Evolutionary conservation across 768 basidiomycete genomes (phyloP).

Genomic region (Amyloporia xantha): DNA sequence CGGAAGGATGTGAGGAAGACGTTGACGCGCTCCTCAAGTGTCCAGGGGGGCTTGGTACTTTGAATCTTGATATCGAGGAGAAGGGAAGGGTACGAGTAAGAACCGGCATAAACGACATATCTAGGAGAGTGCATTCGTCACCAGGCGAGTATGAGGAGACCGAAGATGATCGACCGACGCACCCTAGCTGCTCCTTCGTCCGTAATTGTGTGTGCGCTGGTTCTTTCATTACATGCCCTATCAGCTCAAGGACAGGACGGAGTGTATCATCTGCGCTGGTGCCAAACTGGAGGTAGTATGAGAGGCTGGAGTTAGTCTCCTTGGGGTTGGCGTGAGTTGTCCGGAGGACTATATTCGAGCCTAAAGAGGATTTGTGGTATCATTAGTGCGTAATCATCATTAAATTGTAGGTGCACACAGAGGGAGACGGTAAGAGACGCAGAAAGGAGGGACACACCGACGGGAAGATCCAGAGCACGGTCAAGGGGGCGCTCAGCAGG

Average conservation of each 20-base stretch:
- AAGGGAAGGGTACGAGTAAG: too few relatives aligned
- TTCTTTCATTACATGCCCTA: slow-evolving; percentile 40
- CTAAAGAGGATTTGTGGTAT: slow-evolving; percentile 17
- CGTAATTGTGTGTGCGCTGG: slow-evolving; percentile 44
- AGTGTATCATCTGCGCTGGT: slow-evolving; percentile 29
- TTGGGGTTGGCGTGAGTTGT: slow-evolving; percentile 34
- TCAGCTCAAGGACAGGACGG: slow-evolving; percentile 31
- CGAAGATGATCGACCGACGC: too few relatives aligned
- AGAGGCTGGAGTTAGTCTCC: slow-evolving; percentile 40
- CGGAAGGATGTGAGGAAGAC: slow-evolving; percentile 17
- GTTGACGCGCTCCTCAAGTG: slow-evolving; percentile 21
- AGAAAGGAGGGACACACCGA: slow-evolving; percentile 23
- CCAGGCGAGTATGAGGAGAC: too few relatives aligned
- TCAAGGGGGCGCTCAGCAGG: slow-evolving; percentile 32
- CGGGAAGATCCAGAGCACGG: slow-evolving; percentile 36
- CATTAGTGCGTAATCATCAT: background rate
- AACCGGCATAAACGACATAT: slow-evolving; percentile 19
- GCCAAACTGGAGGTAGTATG: slow-evolving; percentile 46
- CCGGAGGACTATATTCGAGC: slow-evolving; percentile 32
- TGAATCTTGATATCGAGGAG: slow-evolving; percentile 21
- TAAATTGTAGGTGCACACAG: too few relatives aligned
- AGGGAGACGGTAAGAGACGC: too few relatives aligned
- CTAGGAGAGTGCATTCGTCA: too few relatives aligned
- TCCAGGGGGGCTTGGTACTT: slow-evolving; percentile 16
- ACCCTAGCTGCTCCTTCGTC: slow-evolving; percentile 49